These are phyloP conservation scores for Picochlorum costavermella DNA, from an alignment of 139 green algal genomes.

Conservation along the genomic window DNA sequence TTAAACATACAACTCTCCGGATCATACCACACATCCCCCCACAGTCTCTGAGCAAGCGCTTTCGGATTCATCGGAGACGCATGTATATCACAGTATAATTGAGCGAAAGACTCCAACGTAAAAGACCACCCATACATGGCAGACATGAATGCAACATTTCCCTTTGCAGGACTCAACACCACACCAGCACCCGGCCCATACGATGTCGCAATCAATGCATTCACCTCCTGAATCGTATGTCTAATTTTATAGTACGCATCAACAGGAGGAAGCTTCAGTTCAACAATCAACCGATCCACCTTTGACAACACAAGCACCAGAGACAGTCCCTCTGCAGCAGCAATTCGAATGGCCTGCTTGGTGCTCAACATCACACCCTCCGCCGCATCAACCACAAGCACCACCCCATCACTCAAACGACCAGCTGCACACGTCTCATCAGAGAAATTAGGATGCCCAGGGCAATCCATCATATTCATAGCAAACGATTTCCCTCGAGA, in stretches of 20 bases:
- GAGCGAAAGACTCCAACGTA: constrained; percentile 82
- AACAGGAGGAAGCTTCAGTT: constrained; percentile 95
- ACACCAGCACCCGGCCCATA: constrained; percentile 8
- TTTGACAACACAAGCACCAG: constrained; percentile 90
- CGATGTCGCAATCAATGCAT: constrained; percentile 41
- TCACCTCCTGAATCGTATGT: constrained; percentile 96
- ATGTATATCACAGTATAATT: constrained; percentile 56
- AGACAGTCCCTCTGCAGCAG: constrained; percentile 72
- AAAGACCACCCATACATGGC: constrained; percentile 80
- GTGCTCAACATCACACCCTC: constrained; percentile 92
- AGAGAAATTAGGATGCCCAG: constrained; percentile 94
- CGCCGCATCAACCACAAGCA: constrained; percentile 90
- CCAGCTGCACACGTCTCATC: constrained; percentile 86
- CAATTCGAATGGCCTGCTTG: constrained; percentile 67
- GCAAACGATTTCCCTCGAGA: constrained; percentile 77
- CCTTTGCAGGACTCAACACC: constrained; percentile 63
- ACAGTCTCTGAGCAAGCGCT: constrained; percentile 49
- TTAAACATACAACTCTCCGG: constrained; percentile 68
- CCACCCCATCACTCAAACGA: constrained; percentile 70
- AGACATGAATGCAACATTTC: constrained; percentile 85
- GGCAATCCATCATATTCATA: constrained; percentile 78
- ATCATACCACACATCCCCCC: constrained; percentile 80
- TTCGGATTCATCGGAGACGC: constrained; percentile 25
- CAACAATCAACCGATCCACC: constrained; percentile 79
- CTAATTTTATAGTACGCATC: constrained; percentile 97